These are phyloP conservation scores for Cairneyella variabilis DNA, from an alignment of 495 filamentous ascomycete species.

Conservation along the genomic window DNA sequence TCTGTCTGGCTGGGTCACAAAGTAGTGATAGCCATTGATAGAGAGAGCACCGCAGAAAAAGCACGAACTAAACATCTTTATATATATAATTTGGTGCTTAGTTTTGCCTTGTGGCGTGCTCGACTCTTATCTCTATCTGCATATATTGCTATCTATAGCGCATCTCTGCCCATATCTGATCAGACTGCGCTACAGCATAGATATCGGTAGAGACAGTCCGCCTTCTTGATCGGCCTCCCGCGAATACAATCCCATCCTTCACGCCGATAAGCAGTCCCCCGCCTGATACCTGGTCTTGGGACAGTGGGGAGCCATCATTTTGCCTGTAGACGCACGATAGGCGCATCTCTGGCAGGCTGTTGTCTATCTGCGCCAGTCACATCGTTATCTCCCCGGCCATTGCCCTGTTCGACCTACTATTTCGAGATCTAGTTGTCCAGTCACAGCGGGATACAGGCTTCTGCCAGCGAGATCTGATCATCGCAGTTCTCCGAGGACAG, in stretches of 20 bases:
- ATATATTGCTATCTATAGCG: neutral
- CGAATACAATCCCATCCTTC: no score
- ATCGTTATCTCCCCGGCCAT: slow-evolving; percentile 9
- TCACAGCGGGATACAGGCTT: neutral
- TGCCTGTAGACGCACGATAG: slow-evolving; percentile 15
- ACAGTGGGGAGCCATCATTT: slow-evolving; percentile 17
- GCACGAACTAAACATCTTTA: no score
- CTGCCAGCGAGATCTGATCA: slow-evolving; percentile 1
- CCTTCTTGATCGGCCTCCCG: no score
- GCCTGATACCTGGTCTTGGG: slow-evolving; percentile 4
- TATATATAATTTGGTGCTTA: slow-evolving; percentile 1
- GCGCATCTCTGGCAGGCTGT: slow-evolving; percentile 9
- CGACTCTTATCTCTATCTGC: neutral
- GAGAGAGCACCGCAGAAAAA: no score
- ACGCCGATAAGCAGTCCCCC: slow-evolving; percentile 17
- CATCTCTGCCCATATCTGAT: slow-evolving; percentile 4
- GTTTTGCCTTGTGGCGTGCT: neutral
- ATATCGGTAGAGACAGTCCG: neutral
- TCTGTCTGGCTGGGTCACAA: slow-evolving; percentile 23
- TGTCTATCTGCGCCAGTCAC: slow-evolving; percentile 13
- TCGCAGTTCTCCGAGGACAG: slow-evolving; percentile 26
- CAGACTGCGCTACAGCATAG: neutral
- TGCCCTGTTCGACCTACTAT: slow-evolving; percentile 16
- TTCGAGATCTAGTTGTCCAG: slow-evolving; percentile 7
- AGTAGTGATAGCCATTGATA: slow-evolving; percentile 19